These are phyloP conservation scores for Hyphodiscus hymeniophilus DNA, from an alignment of 495 filamentous ascomycete species.

Conservation along the genomic window DNA sequence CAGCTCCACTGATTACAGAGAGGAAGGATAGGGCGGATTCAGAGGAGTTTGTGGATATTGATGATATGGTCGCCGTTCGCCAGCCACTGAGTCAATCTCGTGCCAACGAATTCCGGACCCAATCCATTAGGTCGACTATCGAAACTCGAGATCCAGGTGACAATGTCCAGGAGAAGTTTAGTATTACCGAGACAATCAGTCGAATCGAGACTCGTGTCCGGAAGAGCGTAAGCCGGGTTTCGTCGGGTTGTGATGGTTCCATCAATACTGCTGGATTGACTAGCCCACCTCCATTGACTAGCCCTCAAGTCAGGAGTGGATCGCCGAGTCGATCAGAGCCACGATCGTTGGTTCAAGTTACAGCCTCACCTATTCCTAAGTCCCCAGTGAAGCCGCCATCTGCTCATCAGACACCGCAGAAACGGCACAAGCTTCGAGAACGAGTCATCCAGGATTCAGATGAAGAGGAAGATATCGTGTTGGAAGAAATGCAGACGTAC, in stretches of 20 bases:
- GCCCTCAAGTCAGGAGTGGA: neutral
- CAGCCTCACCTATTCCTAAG: conserved; percentile 8
- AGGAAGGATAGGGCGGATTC: conserved; percentile 4
- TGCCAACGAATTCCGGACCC: conserved; percentile 1
- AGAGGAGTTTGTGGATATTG: conserved; percentile 20
- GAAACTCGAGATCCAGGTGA: conserved; percentile 13
- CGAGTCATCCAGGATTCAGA: conserved; percentile 40
- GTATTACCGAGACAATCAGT: conserved; percentile 22
- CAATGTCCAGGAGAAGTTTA: conserved; percentile 9
- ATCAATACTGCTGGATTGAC: neutral
- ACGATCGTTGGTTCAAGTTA: conserved; percentile 16
- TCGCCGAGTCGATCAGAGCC: neutral
- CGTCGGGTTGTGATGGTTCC: conserved; percentile 3
- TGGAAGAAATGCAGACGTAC: conserved; percentile 5
- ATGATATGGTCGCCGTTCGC: conserved; percentile 22
- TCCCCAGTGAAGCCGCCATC: neutral
- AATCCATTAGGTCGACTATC: conserved; percentile 18
- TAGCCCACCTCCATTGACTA: neutral
- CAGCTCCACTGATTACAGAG: neutral
- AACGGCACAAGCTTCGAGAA: conserved; percentile 1
- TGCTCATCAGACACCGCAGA: conserved; percentile 2
- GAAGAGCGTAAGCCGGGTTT: conserved; percentile 15
- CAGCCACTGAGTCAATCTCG: conserved; percentile 6
- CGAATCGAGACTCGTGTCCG: conserved; percentile 17
- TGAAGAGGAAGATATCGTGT: conserved; percentile 27